Base-by-base conservation (phyloP, 2,329 filamentous ascomycete species). In the Dothistroma pini region DNA sequence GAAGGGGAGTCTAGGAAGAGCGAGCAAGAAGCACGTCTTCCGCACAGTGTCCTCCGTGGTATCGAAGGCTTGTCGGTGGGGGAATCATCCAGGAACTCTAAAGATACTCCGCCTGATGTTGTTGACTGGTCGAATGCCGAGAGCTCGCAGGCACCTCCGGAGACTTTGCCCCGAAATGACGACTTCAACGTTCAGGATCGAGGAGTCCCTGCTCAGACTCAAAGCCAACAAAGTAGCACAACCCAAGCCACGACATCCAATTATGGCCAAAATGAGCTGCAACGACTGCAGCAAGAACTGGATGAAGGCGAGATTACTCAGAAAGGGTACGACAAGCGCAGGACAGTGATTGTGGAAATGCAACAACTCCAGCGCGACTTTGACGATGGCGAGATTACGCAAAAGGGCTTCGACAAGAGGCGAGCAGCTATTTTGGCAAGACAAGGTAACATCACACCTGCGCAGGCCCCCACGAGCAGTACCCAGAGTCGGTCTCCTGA, bases 251-350 rank as follows among this genome's bases (percentile, higher is more conserved):
- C 41, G 16, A 44, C 41, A 19, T 44, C 41, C n/a, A 14, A 3
- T 44, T 19, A 44, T 44, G 22, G 25, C 25, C 11, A 53, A 35
- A 16, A 35, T 19, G 51, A 53, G 51, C 31, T 32, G n/a, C 25
- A 6, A 22, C 51, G 31, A 31, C 31, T 53, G 4, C 51, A 53
- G 51, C 51, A 31, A n/a, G 51, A 53, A 14, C 51, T 53, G 6
- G 51, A 53, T 19, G 25, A 53, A 16, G 51, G 51, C n/a, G 51
- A 53, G 11, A 53, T 53, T 12, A 53, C 51, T 6, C 51, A 53
- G 51, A 53, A 53, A 53, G 51, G 51, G 0, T 53, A 32, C 31
- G 51, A 53, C 8, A 53, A 53, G 51, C 29, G 51, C 2, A 11
- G 11, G 2, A 29, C 51, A 35, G 51, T 35, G 3, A 53, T 53